Conservation (phyloP, 1,139 yeast species). For the Diutina catenulata region DNA sequence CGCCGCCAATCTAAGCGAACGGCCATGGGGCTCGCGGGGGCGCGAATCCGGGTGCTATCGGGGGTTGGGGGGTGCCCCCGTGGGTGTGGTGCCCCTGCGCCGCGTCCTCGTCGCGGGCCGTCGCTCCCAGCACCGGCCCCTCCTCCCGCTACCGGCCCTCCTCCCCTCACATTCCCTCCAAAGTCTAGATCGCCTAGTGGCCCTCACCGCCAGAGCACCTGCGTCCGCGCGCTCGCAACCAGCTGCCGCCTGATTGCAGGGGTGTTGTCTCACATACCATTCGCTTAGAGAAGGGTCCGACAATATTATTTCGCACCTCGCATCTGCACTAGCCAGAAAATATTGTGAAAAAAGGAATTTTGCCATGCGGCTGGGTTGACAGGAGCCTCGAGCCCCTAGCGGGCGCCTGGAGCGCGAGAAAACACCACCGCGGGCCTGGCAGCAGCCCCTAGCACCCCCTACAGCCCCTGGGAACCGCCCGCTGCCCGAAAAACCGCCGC, state of each 20-base stretch:
- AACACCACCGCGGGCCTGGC: background rate
- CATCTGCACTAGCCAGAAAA: background rate
- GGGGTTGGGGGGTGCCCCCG: no score
- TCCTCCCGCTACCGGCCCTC: background rate
- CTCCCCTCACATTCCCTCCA: background rate
- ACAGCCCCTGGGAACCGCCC: background rate
- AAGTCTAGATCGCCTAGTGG: background rate
- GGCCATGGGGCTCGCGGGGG: no score
- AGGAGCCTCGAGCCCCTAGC: background rate
- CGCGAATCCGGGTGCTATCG: no score
- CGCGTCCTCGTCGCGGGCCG: background rate
- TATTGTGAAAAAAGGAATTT: background rate
- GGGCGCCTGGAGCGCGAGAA: background rate
- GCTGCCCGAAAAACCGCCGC: background rate
- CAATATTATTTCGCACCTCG: background rate
- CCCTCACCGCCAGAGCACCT: background rate
- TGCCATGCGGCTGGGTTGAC: background rate
- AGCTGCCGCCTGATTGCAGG: background rate
- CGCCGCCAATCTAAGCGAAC: no score
- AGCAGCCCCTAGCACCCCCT: slow-evolving; percentile 1
- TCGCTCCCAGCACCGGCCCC: background rate
- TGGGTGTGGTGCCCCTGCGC: no score
- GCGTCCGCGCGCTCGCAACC: background rate
- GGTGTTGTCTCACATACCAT: background rate
- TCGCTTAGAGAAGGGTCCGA: background rate